A percentile compares a stretch with the other conserved stretches of the same genome.
Evolutionary conservation across 805 yeast species (phyloP).

Genomic region (Yarrowia sp.): DNA sequence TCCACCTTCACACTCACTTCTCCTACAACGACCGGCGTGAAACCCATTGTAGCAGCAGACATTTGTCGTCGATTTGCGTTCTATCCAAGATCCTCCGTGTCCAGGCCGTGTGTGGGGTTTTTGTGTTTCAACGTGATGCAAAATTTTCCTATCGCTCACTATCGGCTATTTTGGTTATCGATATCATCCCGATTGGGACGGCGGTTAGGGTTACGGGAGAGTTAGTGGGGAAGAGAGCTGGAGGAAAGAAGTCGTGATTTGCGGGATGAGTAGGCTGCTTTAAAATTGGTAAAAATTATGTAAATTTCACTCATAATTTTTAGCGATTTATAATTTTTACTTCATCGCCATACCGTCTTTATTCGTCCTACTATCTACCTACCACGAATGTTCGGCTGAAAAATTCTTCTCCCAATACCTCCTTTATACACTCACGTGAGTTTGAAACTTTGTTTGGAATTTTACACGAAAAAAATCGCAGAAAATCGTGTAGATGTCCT

Average conservation of each 20-base stretch:
- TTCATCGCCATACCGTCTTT: too few species aligned
- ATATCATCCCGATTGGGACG: slow-evolving; percentile 23
- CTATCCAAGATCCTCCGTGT: not conserved
- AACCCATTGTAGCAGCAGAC: slow-evolving; percentile 24
- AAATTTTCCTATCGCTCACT: slow-evolving; percentile 27
- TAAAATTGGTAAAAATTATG: too few species aligned
- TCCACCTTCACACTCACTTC: not conserved
- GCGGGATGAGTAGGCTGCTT: too few species aligned
- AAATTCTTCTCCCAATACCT: not conserved
- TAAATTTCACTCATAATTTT: too few species aligned
- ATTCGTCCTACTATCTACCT: too few species aligned
- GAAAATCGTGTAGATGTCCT: not conserved
- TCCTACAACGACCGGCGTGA: slow-evolving; percentile 15
- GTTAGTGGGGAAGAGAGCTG: not conserved
- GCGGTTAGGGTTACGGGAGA: not conserved
- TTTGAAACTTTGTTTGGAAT: not conserved
- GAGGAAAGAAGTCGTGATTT: not conserved
- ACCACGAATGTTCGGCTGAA: too few species aligned
- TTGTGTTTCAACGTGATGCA: slow-evolving; percentile 24
- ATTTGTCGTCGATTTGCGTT: too few species aligned
- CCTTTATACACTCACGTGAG: slow-evolving; percentile 14
- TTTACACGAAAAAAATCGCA: not conserved
- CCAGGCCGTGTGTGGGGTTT: slow-evolving; percentile 18
- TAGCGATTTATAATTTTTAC: too few species aligned
- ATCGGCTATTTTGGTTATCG: slow-evolving; percentile 27